These are phyloP conservation scores for Boletus vinaceobasis DNA, from an alignment of 768 basidiomycete species.

Conservation along the genomic window DNA sequence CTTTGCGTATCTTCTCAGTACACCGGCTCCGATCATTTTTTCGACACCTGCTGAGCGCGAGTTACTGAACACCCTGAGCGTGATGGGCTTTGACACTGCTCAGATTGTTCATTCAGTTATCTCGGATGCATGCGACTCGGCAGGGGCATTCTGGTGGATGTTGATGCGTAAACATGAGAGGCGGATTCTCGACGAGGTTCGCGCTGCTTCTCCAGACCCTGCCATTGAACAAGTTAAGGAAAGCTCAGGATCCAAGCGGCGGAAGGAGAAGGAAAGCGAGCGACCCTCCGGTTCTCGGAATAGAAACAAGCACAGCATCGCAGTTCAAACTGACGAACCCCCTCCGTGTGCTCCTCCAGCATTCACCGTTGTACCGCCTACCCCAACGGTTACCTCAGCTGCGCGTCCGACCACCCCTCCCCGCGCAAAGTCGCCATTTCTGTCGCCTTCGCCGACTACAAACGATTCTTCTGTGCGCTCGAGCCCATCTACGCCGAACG, in stretches of 20 bases:
- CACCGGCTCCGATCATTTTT: constrained; percentile 80
- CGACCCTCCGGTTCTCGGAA: constrained; percentile 20
- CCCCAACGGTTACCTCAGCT: constrained; percentile 52
- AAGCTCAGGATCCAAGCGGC: constrained; percentile 27
- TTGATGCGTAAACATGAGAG: constrained; percentile 77
- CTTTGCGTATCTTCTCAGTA: constrained; percentile 59
- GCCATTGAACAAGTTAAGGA: constrained; percentile 16
- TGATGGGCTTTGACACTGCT: constrained; percentile 85
- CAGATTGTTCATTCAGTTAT: constrained; percentile 95
- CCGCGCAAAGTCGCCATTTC: constrained; percentile 47
- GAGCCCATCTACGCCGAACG: constrained; percentile 66
- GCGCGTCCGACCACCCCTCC: constrained; percentile 50
- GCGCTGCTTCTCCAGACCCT: constrained; percentile 15
- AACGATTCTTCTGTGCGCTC: constrained; percentile 53
- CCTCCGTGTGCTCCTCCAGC: constrained; percentile 46
- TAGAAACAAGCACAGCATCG: constrained; percentile 25
- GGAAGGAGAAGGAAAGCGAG: constrained; percentile 29
- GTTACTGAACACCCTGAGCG: constrained; percentile 69
- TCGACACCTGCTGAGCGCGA: constrained; percentile 78
- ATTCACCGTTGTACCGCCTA: constrained; percentile 73
- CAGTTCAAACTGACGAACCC: constrained; percentile 47
- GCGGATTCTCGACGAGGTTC: constrained; percentile 41
- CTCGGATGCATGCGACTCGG: constrained; percentile 87
- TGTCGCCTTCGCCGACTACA: constrained; percentile 54
- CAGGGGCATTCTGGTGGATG: constrained; percentile 97